Conservation (phyloP, 495 filamentous ascomycete genomes). For the Podospora didyma region DNA sequence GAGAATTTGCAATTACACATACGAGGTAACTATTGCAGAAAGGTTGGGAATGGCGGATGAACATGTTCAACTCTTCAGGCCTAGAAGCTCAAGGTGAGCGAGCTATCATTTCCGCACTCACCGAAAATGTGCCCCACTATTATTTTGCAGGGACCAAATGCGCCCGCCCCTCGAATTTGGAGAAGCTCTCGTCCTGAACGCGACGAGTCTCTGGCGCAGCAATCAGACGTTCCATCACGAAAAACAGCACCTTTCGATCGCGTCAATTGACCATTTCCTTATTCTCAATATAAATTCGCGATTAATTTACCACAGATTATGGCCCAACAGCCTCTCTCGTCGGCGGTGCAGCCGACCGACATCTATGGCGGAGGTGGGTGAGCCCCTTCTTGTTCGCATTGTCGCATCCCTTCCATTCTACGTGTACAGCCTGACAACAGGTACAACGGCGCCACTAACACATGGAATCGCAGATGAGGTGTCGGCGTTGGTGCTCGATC, state of each 20-base stretch:
- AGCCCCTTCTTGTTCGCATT: constrained; percentile 21
- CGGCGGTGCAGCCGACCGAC: constrained; percentile 53
- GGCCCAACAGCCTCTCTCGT: constrained; percentile 34
- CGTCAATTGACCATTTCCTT: not conserved
- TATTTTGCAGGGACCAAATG: not conserved
- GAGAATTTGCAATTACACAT: too few relatives aligned
- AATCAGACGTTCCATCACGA: constrained; percentile 2
- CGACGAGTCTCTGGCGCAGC: constrained; percentile 10
- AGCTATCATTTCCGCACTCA: not conserved
- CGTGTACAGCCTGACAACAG: too few relatives aligned
- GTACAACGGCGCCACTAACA: constrained; percentile 7
- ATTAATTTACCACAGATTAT: constrained; percentile 6
- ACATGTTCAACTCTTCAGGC: too few relatives aligned
- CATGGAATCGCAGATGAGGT: constrained; percentile 71
- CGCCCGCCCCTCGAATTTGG: constrained; percentile 15
- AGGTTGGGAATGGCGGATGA: too few relatives aligned
- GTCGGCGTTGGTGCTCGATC: constrained; percentile 91
- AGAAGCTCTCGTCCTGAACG: constrained; percentile 8
- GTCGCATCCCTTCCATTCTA: too few relatives aligned
- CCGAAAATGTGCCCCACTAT: not conserved
- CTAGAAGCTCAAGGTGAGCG: too few relatives aligned
- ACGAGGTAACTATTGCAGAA: too few relatives aligned
- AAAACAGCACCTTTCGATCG: not conserved
- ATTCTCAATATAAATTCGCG: not conserved
- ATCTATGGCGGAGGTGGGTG: constrained; percentile 86